phyloP scores from a whole-genome alignment of 768 basidiomycete species.

The Hirschioporus abietinus region DNA sequence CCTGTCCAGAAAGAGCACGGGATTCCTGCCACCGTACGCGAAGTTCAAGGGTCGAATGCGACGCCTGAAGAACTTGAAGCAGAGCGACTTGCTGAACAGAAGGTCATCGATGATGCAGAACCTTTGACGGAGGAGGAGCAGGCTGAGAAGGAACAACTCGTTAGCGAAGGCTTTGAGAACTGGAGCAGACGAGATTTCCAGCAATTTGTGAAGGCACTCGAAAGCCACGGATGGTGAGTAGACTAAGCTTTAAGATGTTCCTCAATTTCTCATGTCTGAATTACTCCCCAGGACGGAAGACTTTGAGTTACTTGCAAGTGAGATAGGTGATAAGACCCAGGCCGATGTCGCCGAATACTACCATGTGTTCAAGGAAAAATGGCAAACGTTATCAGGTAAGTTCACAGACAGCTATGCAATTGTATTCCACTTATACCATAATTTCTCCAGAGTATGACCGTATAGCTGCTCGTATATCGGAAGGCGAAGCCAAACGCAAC shows the following conservation, averaged over 20 bases:
- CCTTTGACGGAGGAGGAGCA: constrained; percentile 87
- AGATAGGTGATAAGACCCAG: constrained; percentile 78
- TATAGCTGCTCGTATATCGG: constrained; percentile 76
- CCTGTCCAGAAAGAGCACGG: constrained; percentile 53
- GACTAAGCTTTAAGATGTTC: too few relatives aligned
- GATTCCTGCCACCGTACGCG: constrained; percentile 58
- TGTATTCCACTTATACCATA: not conserved
- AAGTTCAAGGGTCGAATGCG: constrained; percentile 64
- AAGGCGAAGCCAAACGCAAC: constrained; percentile 86
- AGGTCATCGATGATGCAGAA: constrained; percentile 85
- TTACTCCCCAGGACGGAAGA: constrained; percentile 49
- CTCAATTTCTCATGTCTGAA: not conserved
- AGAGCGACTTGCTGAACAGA: constrained; percentile 74
- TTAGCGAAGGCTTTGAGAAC: constrained; percentile 74
- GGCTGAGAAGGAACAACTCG: constrained; percentile 72
- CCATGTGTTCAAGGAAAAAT: constrained; percentile 81
- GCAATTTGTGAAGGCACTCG: constrained; percentile 77
- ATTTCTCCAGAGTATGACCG: constrained; percentile 60
- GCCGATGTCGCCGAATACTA: constrained; percentile 79
- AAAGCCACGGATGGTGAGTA: constrained; percentile 76
- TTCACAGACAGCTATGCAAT: constrained; percentile 6
- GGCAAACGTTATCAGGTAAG: constrained; percentile 77
- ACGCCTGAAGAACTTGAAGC: constrained; percentile 81
- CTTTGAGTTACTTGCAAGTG: constrained; percentile 65
- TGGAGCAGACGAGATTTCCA: constrained; percentile 96